phyloP scores from a whole-genome alignment of 2,329 filamentous ascomycete genomes.

The Aureobasidium sp. region DNA sequence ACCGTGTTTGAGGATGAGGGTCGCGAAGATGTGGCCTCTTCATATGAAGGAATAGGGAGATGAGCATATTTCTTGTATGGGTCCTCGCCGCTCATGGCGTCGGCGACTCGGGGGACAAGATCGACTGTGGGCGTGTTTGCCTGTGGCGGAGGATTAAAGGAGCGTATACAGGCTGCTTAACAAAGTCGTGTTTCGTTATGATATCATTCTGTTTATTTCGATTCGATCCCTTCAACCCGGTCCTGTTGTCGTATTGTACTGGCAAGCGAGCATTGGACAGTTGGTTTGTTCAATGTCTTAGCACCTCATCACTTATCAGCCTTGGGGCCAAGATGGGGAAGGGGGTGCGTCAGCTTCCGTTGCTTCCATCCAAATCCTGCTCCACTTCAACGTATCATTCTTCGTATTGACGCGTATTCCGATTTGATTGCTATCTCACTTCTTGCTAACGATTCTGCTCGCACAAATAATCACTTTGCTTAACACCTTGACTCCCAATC shows the following conservation, averaged over 20 bases:
- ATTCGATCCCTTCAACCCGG: not conserved
- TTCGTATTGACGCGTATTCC: conserved; percentile 1
- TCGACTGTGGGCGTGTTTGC: not conserved
- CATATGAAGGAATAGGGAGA: conserved; percentile 73
- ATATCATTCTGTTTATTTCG: conserved; percentile 20
- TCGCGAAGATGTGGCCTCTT: conserved; percentile 61
- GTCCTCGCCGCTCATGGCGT: conserved; percentile 13
- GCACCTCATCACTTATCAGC: conserved; percentile 5
- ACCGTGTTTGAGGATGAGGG: conserved; percentile 45
- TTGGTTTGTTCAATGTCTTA: not conserved
- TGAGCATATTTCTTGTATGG: conserved; percentile 25
- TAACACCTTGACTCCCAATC: conserved; percentile 36
- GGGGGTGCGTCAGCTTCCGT: conserved; percentile 8
- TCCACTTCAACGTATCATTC: conserved; percentile 7
- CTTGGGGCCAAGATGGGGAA: conserved; percentile 15
- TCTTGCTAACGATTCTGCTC: conserved; percentile 30
- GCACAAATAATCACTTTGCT: conserved; percentile 34
- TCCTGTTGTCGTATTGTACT: not conserved
- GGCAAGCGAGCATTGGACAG: not conserved
- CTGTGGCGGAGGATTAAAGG: not conserved
- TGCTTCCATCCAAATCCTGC: not conserved
- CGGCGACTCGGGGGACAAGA: not conserved
- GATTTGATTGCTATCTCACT: not conserved
- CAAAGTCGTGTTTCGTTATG: not conserved
- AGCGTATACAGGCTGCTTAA: not conserved